Percentiles rank a stretch among this genome's conserved stretches.
Conservation (phyloP, 805 yeast genomes). For the Tetrapisispora phaffii region DNA sequence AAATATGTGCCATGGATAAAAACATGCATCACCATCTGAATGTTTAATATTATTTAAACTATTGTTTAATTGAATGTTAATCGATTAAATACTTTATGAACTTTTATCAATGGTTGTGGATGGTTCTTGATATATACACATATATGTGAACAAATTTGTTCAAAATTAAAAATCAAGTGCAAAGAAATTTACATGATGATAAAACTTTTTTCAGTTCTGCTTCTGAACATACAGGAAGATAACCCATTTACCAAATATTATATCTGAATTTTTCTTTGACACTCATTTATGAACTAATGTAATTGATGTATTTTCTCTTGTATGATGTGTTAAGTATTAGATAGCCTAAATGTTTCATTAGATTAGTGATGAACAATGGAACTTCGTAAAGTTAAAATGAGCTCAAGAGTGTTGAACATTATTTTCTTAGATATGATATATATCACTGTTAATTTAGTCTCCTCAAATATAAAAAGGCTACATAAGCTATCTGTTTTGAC, state of each 20-base stretch:
- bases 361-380: too few species aligned
- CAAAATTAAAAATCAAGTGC: background rate
- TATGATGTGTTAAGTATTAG: too few species aligned
- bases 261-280: conserved; percentile 31
- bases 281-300: too few species aligned
- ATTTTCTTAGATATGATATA: too few species aligned
- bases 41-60: conserved; percentile 4
- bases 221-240: conserved; percentile 84
- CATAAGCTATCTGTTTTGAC: too few species aligned
- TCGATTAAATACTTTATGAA: background rate
- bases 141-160: background rate
- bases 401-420: too few species aligned
- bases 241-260: conserved; percentile 54
- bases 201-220: conserved; percentile 76
- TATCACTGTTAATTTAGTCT: too few species aligned
- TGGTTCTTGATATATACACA: background rate
- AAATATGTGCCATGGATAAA: conserved; percentile 68
- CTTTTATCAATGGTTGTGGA: conserved; percentile 1
- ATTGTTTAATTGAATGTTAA: background rate
- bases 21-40: conserved; percentile 99
- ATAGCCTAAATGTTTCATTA: too few species aligned
- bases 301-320: too few species aligned
- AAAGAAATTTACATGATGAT: conserved; percentile 22
- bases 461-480: too few species aligned
- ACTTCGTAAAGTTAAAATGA: too few species aligned